phyloP scores from a whole-genome alignment of 1,284 basidiomycete genomes.

The Leccinum ponderosum region DNA sequence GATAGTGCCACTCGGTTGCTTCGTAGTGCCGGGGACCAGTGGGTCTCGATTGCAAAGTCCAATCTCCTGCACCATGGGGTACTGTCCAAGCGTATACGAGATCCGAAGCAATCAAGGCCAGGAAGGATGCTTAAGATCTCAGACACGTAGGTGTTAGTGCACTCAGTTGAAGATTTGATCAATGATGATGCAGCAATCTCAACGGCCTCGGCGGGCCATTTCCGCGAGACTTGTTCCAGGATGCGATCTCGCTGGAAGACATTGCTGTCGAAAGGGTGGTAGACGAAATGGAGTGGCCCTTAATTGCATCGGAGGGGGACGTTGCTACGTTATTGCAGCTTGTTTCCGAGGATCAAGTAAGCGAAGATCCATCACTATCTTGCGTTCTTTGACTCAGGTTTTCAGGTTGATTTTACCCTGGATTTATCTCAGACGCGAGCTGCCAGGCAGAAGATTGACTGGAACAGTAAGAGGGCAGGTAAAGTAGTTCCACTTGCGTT shows the following conservation, averaged over 20 bases:
- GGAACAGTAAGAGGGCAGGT: conserved; percentile 87
- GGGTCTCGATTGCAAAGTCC: conserved; percentile 53
- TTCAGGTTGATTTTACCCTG: conserved; percentile 64
- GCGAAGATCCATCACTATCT: conserved; percentile 2
- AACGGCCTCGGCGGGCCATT: conserved; percentile 68
- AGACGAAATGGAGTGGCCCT: conserved; percentile 69
- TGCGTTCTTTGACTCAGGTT: not conserved
- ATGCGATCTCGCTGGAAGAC: conserved; percentile 66
- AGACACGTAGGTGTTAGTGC: conserved; percentile 47
- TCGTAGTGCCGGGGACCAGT: conserved; percentile 50
- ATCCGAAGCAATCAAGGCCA: conserved; percentile 59
- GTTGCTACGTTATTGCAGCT: conserved; percentile 69
- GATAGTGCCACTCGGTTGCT: conserved; percentile 59
- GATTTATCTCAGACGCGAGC: conserved; percentile 61
- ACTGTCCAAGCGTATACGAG: conserved; percentile 63
- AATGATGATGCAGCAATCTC: conserved; percentile 45
- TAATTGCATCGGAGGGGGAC: conserved; percentile 73
- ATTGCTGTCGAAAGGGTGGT: conserved; percentile 46
- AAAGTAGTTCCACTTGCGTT: conserved; percentile 19
- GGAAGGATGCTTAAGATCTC: conserved; percentile 76
- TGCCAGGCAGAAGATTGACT: conserved; percentile 59
- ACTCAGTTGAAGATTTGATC: conserved; percentile 3
- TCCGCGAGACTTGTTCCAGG: conserved; percentile 61
- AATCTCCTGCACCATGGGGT: conserved; percentile 62
- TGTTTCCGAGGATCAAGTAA: conserved; percentile 67